Conservation (phyloP, 83 land plant species). For the Thuja plicata region DNA sequence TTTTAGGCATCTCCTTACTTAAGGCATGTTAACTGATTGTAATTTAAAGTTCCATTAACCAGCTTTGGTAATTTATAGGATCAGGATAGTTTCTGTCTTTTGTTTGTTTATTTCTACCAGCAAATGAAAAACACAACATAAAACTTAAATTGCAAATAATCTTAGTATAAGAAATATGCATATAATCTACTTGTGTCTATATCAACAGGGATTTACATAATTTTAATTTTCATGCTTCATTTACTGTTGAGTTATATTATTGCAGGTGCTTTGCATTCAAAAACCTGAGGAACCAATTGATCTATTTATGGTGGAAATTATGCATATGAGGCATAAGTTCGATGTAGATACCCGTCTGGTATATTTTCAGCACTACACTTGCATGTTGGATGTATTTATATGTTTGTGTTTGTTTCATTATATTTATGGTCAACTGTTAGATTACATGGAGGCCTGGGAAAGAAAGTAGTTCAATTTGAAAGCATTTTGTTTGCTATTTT, state of each 20-base stretch:
- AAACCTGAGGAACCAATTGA: slow-evolving; percentile 93
- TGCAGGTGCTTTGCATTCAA: slow-evolving; percentile 88
- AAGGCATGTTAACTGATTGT: neutral
- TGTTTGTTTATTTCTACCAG: neutral
- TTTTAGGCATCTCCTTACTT: neutral
- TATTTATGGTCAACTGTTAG: neutral
- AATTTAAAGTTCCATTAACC: neutral
- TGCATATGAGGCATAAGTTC: slow-evolving; percentile 99
- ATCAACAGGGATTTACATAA: neutral
- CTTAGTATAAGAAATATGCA: neutral
- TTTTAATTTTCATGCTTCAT: neutral
- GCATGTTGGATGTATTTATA: neutral
- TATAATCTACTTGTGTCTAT: neutral
- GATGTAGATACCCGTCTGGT: slow-evolving; percentile 96
- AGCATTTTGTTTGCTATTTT: neutral
- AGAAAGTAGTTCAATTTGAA: neutral
- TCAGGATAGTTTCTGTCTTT: neutral
- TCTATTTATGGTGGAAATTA: slow-evolving; percentile 98
- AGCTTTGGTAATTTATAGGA: neutral
- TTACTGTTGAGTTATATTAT: slow-evolving; percentile 6
- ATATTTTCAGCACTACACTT: slow-evolving; percentile 14
- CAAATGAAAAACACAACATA: neutral
- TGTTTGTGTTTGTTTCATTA: neutral
- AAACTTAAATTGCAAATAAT: neutral
- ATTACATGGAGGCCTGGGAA: neutral